Evolutionary conservation across 2,329 filamentous ascomycete genomes (phyloP), one percentile per base, ranked within the genome.

Genomic region (Pseudogymnoascus sp.): DNA sequence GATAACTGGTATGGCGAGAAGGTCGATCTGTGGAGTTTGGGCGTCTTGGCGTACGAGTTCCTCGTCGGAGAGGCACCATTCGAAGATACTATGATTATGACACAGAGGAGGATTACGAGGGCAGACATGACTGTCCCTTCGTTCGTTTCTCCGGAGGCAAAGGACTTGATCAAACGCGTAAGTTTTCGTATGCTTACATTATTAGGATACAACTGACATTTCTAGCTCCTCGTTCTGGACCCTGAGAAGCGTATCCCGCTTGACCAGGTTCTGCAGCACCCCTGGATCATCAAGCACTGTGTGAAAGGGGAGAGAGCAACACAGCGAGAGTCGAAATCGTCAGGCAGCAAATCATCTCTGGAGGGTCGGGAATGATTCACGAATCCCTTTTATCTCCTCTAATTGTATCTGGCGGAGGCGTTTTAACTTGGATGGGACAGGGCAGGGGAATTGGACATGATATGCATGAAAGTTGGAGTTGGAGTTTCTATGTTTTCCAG

Each of bases 231-330:
- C 48, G 92, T 97, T 19, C 83, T 98, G 64, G 92, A 98, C 73
- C 95, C 95, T 0, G 92, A 96, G 73, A 96, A 96, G 81, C 84
- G 95, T 68, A 90, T 99, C 70, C 85, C 92, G 3, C 84, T 99
- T 10, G 92, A 96, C 14, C 88, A 96, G 65, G 89, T 98, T 39
- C 88, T 93, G 76, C 83, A 83, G 62, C 95, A 98, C 75, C 93
- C 95, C 16, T 99, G 95, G 95, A 96, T 99, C 72, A 76, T 97
- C 70, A 98, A 97, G 81, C 91, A 98, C 77, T 98, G 93, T 75
- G 72, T 74, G 1, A 74, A 74, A 80, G 73, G 79, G 79, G 65
- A 84, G 66, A 64, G 72, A 41, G 70, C 71, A n/a, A 71, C 66
- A 43, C 65, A 70, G 67, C 66, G 72, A 37, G 71, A 74, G 31